These are phyloP conservation scores for Diaporthe sp. DNA, from an alignment of 2,329 filamentous ascomycete species.

Conservation along the genomic window DNA sequence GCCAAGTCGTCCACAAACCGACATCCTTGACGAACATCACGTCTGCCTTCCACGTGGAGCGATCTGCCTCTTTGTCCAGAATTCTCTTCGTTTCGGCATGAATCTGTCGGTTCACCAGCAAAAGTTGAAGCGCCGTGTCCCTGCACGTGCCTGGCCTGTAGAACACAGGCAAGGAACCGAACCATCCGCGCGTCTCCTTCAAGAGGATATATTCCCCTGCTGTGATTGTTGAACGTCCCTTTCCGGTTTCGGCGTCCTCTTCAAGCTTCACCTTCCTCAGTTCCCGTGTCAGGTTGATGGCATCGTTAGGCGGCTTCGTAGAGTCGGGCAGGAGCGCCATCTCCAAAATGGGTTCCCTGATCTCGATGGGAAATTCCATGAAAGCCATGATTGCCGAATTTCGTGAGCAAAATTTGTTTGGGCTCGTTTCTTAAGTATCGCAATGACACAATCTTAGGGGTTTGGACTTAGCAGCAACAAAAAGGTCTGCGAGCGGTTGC, in stretches of 20 bases:
- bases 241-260: neutral
- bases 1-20: neutral
- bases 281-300: neutral
- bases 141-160: neutral
- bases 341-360: neutral
- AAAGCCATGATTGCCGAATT: neutral
- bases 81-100: neutral
- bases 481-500: neutral
- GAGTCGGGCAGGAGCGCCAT: neutral
- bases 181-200: too few species aligned
- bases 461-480: neutral
- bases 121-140: neutral
- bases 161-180: neutral
- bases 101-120: neutral
- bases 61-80: neutral
- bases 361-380: neutral
- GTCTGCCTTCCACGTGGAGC: neutral
- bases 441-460: neutral
- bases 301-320: neutral
- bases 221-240: neutral
- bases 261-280: neutral
- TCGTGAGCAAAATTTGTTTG: neutral
- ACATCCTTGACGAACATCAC: neutral
- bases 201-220: neutral
- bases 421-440: neutral